These are phyloP conservation scores for Spatholobus suberectus DNA, from an alignment of 306 rosid species.

Conservation along the genomic window DNA sequence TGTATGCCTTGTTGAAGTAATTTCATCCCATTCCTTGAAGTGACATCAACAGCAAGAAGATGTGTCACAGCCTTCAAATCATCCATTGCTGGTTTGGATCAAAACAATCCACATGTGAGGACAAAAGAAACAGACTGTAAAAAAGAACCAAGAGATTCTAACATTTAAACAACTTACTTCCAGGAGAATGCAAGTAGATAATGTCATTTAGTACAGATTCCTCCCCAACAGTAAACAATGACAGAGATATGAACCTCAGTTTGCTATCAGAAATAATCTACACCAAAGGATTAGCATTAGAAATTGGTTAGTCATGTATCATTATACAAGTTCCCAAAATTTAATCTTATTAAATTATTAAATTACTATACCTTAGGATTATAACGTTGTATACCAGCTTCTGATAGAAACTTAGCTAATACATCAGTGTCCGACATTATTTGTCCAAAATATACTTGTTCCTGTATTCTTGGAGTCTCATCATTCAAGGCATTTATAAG, in stretches of 20 bases:
- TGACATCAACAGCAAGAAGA: slow-evolving; percentile 73
- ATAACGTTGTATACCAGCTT: slow-evolving; percentile 84
- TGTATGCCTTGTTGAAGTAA: slow-evolving; percentile 76
- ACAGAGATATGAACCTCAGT: slow-evolving; percentile 71
- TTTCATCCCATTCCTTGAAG: slow-evolving; percentile 71
- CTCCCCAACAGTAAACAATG: slow-evolving; percentile 61
- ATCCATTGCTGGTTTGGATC: slow-evolving; percentile 62
- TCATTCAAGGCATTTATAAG: slow-evolving; percentile 83
- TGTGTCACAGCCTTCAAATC: slow-evolving; percentile 94
- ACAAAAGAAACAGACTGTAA: slow-evolving; percentile 30
- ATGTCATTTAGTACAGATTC: slow-evolving; percentile 58
- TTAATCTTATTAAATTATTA: no score
- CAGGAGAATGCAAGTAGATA: slow-evolving; percentile 77
- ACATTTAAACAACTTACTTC: slow-evolving; percentile 65
- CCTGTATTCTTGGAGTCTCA: slow-evolving; percentile 91
- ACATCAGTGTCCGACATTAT: slow-evolving; percentile 82
- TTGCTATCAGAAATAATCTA: slow-evolving; percentile 82
- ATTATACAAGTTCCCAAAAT: slow-evolving; percentile 3
- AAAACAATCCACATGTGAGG: slow-evolving; percentile 46
- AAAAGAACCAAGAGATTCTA: slow-evolving; percentile 30
- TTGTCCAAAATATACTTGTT: slow-evolving; percentile 93
- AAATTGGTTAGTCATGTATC: slow-evolving; percentile 14
- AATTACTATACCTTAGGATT: slow-evolving; percentile 75
- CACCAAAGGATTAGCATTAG: slow-evolving; percentile 12
- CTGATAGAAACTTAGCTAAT: slow-evolving; percentile 76